Conservation (phyloP, 2,329 filamentous ascomycete genomes). For the Metarhizium humberi region DNA sequence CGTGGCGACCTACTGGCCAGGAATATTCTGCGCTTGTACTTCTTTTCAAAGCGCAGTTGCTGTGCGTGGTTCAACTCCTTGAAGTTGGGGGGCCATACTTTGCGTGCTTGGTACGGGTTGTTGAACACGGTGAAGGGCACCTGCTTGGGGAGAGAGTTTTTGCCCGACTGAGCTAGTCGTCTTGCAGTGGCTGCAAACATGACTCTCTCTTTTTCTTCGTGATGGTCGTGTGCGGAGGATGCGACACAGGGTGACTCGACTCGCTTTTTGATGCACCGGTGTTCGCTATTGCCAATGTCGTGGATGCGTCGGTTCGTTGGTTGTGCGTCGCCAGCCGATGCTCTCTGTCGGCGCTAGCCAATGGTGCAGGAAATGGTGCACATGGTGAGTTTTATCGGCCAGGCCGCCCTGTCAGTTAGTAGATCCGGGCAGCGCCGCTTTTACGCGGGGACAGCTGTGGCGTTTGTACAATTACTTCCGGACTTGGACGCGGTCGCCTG, state of each 20-base stretch:
- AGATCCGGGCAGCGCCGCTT: no score
- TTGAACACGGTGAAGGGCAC: constrained; percentile 29
- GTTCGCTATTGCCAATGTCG: background rate
- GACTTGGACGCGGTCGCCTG: background rate
- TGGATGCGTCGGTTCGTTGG: background rate
- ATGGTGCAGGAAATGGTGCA: background rate
- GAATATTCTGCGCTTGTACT: constrained; percentile 61
- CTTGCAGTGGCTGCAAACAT: constrained; percentile 28
- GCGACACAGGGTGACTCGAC: background rate
- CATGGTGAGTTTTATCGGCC: no score
- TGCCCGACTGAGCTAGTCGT: constrained; percentile 23
- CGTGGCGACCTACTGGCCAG: constrained; percentile 51
- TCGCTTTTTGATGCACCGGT: background rate
- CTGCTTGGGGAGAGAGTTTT: constrained; percentile 16
- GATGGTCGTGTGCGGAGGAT: background rate
- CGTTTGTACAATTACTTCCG: constrained; percentile 2
- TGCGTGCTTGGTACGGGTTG: constrained; percentile 57
- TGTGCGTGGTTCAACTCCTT: constrained; percentile 58
- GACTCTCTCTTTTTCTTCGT: background rate
- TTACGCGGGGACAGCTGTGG: background rate
- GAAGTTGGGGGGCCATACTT: constrained; percentile 73
- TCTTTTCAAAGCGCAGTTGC: constrained; percentile 69
- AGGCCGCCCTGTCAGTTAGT: no score
- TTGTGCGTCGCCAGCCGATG: no score
- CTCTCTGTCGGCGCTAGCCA: background rate